Base-by-base conservation (phyloP, 2,329 filamentous ascomycete genomes). In the Thermoascus crustaceus region DNA sequence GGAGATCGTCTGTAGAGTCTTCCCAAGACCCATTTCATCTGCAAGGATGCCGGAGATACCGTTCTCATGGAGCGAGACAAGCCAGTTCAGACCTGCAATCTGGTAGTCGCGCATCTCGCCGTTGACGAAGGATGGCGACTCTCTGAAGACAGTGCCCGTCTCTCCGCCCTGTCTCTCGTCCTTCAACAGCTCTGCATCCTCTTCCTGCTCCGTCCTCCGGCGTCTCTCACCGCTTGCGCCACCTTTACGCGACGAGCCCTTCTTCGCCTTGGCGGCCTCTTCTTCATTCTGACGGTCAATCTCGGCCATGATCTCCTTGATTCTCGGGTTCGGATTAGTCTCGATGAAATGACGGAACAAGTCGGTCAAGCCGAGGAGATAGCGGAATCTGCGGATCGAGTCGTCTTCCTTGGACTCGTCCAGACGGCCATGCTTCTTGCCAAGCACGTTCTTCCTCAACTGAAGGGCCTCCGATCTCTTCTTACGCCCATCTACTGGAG, bases 331-430 rank as follows among this genome's bases (percentile, higher is more conserved):
- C 4, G 88, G 89, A 55, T 95, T 98, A 6, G 87, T 86, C 57
- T 96, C 88, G 65, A 98, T 98, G 62, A 98, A 98, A 65, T 98
- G 91, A 46, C 93, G 86, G 69, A 98, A 98, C 13, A 98, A 72
- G 54, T 98, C 91, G 10, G 91, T 98, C 34, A 98, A 71, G 17
- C 93, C 93, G 9, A 98, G 75, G 1, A 98, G 75, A 59, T 98
- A 98, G 45, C 87, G 81, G 60, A 98, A 98, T 57, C 91, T 76
- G 49, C 89, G 79, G 54, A 96, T 85, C 1, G 86, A 93, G 55
- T 96, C 89, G 70, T 95, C 85, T 67, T 95, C 89, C 85, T 94
- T 96, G 32, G 85, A 94, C 57, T 94, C 86, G 54, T 89, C 87
- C 5, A 98, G 65, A 35, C 82, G 77, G 53, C 94, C 86, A 55